phyloP scores from a whole-genome alignment of 176 grass and related monocot species.

The Oryza coarctata region DNA sequence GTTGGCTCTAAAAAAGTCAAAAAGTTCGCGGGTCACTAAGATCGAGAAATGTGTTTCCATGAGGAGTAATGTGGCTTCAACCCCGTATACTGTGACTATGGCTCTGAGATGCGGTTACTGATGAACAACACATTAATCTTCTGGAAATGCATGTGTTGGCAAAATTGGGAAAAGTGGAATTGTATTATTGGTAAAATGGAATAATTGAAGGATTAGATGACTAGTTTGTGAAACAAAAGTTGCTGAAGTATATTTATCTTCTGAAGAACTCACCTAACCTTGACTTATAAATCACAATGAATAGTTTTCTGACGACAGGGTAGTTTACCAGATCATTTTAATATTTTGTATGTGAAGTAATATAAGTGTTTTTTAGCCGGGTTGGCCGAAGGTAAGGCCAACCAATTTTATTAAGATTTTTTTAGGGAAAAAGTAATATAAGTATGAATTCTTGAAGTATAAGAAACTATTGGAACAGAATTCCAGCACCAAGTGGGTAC shows the following conservation, averaged over 20 bases:
- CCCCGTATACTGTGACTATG: too few relatives aligned
- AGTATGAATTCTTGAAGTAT: not conserved
- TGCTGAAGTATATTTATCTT: not conserved
- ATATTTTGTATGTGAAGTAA: not conserved
- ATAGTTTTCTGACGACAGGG: not conserved
- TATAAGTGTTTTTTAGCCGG: too few relatives aligned
- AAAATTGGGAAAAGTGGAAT: too few relatives aligned
- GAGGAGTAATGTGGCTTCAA: too few relatives aligned
- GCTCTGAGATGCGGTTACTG: not conserved
- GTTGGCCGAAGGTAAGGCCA: too few relatives aligned
- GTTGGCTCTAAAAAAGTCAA: too few relatives aligned
- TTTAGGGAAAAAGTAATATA: too few relatives aligned
- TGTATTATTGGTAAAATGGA: too few relatives aligned
- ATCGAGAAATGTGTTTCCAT: too few relatives aligned
- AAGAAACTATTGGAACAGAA: not conserved
- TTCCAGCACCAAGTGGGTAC: conserved; percentile 4
- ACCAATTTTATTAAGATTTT: too few relatives aligned
- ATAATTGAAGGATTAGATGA: not conserved
- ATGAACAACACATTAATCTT: too few relatives aligned
- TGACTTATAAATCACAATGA: not conserved
- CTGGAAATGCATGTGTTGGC: not conserved
- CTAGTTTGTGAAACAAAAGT: not conserved
- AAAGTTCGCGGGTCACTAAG: too few relatives aligned
- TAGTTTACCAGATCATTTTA: not conserved
- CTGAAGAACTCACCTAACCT: not conserved